phyloP scores from a whole-genome alignment of 352 stramenopile species.

The Globisporangium sylvaticum region DNA sequence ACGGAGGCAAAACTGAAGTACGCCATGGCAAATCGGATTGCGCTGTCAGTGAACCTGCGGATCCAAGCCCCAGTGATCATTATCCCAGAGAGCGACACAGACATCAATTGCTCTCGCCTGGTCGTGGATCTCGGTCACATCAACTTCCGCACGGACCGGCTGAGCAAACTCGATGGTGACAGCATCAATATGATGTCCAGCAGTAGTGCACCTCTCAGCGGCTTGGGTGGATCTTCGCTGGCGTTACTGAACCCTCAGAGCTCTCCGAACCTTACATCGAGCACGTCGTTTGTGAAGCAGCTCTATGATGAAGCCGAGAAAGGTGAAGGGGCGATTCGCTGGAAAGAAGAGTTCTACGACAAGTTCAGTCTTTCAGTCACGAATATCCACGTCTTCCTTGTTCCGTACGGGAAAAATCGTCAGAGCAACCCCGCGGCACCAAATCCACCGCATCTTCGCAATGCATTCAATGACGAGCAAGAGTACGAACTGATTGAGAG shows the following conservation, averaged over 20 bases:
- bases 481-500: constrained; percentile 79
- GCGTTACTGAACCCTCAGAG: constrained; percentile 35
- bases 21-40: constrained; percentile 83
- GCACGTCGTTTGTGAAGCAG: constrained; percentile 82
- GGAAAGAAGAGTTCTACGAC: constrained; percentile 91
- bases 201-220: constrained; percentile 24
- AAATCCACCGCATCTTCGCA: constrained; percentile 35
- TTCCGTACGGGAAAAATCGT: constrained; percentile 60
- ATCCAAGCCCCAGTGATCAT: constrained; percentile 87
- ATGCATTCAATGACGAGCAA: constrained; percentile 45
- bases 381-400: constrained; percentile 80
- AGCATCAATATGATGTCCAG: constrained; percentile 29
- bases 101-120: constrained; percentile 73
- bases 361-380: constrained; percentile 83
- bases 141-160: constrained; percentile 75
- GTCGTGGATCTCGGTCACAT: constrained; percentile 83
- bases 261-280: constrained; percentile 42
- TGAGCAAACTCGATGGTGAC: constrained; percentile 75
- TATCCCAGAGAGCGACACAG: constrained; percentile 75
- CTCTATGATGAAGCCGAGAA: constrained; percentile 83
- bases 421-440: constrained; percentile 3
- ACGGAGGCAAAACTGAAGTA: constrained; percentile 89
- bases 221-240: constrained; percentile 31
- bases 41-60: constrained; percentile 70
- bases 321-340: constrained; percentile 79